Evolutionary conservation across 495 filamentous ascomycete species (phyloP), one percentile per base, ranked within the genome.

Genomic region (Penicillium malachiteum): DNA sequence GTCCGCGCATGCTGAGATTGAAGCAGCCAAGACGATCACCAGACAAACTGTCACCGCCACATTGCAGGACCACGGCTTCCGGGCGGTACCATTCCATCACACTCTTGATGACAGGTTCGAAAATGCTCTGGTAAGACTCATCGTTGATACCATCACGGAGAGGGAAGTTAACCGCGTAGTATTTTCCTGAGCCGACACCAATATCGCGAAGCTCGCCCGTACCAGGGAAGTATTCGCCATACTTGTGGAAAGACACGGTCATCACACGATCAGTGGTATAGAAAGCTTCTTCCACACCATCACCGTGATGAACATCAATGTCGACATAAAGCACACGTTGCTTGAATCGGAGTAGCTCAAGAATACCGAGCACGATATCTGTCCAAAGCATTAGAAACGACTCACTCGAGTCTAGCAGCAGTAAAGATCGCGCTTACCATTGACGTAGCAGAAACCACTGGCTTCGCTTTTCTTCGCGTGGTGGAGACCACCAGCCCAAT

Each of bases 221-320:
- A 52, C 95, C 95, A 6, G 94, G 94, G 71, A 98, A 98, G 70
- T 97, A 98, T 65, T 97, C 94, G 70, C 95, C 94, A 73, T 96
- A 98, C 63, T 98, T 98, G 77, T 98, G 94, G 72, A 97, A 97
- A 13, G 91, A 96, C 38, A 92, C 87, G 0, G 95, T 97, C 93
- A 98, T 96, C 66, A 98, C 94, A 62, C 94, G 86, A 74, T 98
- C 93, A 13, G 94, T 98, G 16, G 92, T 94, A 66, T 95, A 96
- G 63, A 98, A 98, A 7, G 94, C 94, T 66, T 97, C 93, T 71
- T 98, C 94, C 18, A 98, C 94, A 56, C 94, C 94, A 68, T 98
- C 94, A 39, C 94, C 94, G 63, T 98, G 94, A 71, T 98, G 94
- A 14, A 98, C 95, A 71, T 98, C 94, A 61, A 98, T 97, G 69